These are phyloP conservation scores for Nakazawaea holstii DNA, from an alignment of 805 yeast genomes.

Conservation along the genomic window DNA sequence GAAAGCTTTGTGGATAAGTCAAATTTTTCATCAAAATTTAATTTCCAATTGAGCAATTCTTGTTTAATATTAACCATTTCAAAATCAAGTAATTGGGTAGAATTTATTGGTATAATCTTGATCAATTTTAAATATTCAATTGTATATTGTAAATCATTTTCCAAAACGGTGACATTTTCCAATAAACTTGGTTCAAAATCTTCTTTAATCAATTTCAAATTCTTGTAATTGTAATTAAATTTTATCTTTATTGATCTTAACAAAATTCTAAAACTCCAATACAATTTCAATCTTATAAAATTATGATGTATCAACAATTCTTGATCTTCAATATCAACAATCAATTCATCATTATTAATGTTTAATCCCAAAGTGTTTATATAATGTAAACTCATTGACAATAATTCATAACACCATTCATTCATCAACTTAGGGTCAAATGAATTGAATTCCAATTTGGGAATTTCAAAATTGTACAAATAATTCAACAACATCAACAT, in stretches of 20 bases:
- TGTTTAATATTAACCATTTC: conserved; percentile 17
- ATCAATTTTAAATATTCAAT: conserved; percentile 27
- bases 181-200: conserved; percentile 26
- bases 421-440: conserved; percentile 22
- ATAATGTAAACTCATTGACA: conserved; percentile 31
- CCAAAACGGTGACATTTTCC: conserved; percentile 27
- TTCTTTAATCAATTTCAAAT: conserved; percentile 14
- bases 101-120: conserved; percentile 24
- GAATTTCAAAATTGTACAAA: conserved; percentile 33
- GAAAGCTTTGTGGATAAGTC: background rate
- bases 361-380: conserved; percentile 40
- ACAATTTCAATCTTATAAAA: conserved; percentile 31
- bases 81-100: conserved; percentile 17
- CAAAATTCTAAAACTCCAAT: conserved; percentile 37
- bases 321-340: background rate
- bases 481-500: conserved; percentile 43
- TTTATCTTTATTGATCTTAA: conserved; percentile 22
- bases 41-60: conserved; percentile 22
- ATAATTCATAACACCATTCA: conserved; percentile 40
- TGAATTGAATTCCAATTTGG: conserved; percentile 13
- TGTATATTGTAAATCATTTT: conserved; percentile 28
- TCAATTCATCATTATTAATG: conserved; percentile 14
- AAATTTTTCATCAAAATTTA: conserved; percentile 11
- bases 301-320: conserved; percentile 16
- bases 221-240: conserved; percentile 16